Evolutionary conservation across 805 yeast genomes (phyloP), one percentile per base, ranked within the genome.

Genomic region (Kodamaea kaohsiungensis): DNA sequence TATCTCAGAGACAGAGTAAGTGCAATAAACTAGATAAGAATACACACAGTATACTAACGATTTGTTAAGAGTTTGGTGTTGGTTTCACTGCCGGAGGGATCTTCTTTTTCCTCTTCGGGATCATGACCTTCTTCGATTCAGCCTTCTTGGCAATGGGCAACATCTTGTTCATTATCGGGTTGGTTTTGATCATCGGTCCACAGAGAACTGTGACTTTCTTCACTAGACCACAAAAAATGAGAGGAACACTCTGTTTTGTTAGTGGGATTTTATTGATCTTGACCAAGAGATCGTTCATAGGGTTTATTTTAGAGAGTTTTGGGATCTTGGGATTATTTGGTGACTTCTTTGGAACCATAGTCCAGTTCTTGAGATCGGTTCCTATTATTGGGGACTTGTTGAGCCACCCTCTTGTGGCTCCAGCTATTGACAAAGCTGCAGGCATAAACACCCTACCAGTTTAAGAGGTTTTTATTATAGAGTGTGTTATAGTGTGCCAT

Each of bases 251-350:
- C 12, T 90, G 92, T 61, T 91, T 95, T 65, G 74, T 75, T 2
- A 51, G 83, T 5, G 99, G 99, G 1, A 85, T 95, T 12, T 51
- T 86, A 12, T 72, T 93, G 60, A 93, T 95, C 52, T 73, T 93
- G 53, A 63, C 83, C 61, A 88, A 88, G 64, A 80, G 87, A 73
- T 84, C 98, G 1, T 89, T 95, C 65, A 63, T 86, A 22, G 99
- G 99, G 7, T 93, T 95, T 65, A 67, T 87, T 1, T 73, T 93
- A 40, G 99, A 93, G 69, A 82, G 87, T 49, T 75, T 92, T 58
- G 99, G 99, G n/a, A 90, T 93, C 22, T 71, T 93, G 56, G 92
- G 90, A 7, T 75, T 93, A 38, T 93, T 95, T 72, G 99, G 91
- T 38, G 98, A 95, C 71, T 92, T 95, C 70, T 89, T 93, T 65